Conservation (phyloP, 139 green algal genomes). For the Tetratostichococcus sp. region DNA sequence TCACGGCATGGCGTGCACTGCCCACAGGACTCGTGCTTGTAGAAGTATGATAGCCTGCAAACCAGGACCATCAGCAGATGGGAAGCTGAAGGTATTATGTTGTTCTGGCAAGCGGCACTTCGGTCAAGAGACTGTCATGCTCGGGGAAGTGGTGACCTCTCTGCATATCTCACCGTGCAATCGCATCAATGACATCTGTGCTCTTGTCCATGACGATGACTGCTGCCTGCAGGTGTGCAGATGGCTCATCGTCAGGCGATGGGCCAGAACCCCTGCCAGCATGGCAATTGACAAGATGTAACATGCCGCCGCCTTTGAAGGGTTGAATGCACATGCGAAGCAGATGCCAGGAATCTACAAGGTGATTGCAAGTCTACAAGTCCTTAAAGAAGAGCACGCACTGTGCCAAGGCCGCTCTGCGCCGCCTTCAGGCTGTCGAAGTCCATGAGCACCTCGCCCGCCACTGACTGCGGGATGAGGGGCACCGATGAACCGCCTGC, state of each 20-base stretch:
- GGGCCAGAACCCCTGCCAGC: no score
- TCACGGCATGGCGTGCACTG: conserved; percentile 98
- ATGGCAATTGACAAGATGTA: no score
- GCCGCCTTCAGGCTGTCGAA: conserved; percentile 93
- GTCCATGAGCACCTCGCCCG: conserved; percentile 95
- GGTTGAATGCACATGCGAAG: no score
- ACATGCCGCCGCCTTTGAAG: no score
- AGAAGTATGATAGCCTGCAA: conserved; percentile 91
- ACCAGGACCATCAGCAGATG: conserved; percentile 31
- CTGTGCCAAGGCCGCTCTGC: conserved; percentile 85
- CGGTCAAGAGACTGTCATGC: no score
- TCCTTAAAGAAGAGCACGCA: neutral
- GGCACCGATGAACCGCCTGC: conserved; percentile 89
- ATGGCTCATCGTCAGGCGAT: no score
- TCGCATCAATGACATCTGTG: conserved; percentile 96
- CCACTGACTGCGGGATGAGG: conserved; percentile 81
- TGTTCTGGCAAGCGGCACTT: no score
- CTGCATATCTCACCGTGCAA: conserved; percentile 40
- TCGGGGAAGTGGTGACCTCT: no score
- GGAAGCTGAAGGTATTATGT: no score
- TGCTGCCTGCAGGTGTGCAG: conserved; percentile 47
- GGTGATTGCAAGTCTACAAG: no score
- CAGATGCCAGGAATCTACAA: no score
- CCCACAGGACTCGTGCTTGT: conserved; percentile 98
- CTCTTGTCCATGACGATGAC: conserved; percentile 99